Evolutionary conservation across 306 rosid genomes (phyloP).

Genomic region (Sechiopsis laciniata): DNA sequence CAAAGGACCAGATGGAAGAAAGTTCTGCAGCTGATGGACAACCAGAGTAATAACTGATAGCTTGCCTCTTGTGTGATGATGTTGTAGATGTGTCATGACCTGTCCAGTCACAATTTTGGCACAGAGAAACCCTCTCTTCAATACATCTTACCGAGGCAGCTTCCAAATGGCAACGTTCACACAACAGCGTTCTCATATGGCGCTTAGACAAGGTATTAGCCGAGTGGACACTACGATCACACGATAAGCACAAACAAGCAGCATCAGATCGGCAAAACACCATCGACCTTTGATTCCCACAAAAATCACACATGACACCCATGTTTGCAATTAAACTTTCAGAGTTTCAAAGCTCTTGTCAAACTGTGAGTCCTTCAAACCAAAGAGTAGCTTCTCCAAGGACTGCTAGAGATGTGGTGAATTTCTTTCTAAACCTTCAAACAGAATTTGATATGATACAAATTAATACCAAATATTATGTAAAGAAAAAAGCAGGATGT

Average conservation of each 20-base stretch:
- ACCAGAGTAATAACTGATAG: constrained; percentile 74
- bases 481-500: neutral
- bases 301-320: constrained; percentile 86
- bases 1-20: constrained; percentile 83
- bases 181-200: constrained; percentile 73
- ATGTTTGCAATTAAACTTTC: constrained; percentile 36
- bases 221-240: constrained; percentile 89
- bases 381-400: neutral
- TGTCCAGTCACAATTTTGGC: constrained; percentile 96
- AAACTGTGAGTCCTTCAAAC: neutral
- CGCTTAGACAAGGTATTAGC: constrained; percentile 91
- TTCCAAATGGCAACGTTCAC: constrained; percentile 79
- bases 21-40: constrained; percentile 91
- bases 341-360: constrained; percentile 25
- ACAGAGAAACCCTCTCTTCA: constrained; percentile 72
- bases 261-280: constrained; percentile 91
- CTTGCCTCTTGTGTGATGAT: constrained; percentile 65
- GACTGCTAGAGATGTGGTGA: constrained; percentile 1
- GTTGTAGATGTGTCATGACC: constrained; percentile 56
- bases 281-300: constrained; percentile 82
- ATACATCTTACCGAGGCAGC: constrained; percentile 71
- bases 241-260: constrained; percentile 85
- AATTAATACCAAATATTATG: neutral
- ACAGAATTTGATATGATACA: neutral
- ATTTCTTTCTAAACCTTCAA: constrained; percentile 1